These are phyloP conservation scores for Lichtheimia corymbifera DNA, from an alignment of 371 early-diverging fungal genomes.

Conservation along the genomic window DNA sequence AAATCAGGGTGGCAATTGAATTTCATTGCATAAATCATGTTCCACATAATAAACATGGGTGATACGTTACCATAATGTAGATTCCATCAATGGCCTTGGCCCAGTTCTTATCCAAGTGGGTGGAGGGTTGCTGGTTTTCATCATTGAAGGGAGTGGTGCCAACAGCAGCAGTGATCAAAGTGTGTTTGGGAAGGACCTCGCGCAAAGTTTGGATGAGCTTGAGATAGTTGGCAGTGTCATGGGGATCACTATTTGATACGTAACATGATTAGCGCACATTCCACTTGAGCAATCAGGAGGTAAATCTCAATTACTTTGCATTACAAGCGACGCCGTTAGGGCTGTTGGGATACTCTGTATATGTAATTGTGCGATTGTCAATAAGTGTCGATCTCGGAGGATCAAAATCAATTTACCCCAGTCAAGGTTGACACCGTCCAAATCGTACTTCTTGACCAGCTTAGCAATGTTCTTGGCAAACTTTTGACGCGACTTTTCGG, in stretches of 20 bases:
- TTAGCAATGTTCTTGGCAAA: slow-evolving; percentile 31
- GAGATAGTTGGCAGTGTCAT: slow-evolving; percentile 59
- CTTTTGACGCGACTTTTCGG: slow-evolving; percentile 11
- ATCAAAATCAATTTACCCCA: slow-evolving; percentile 39
- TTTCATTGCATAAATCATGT: neutral
- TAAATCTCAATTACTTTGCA: slow-evolving; percentile 18
- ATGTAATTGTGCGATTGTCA: neutral
- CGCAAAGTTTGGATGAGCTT: slow-evolving; percentile 23
- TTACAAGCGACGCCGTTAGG: slow-evolving; percentile 42
- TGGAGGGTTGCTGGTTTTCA: slow-evolving; percentile 19
- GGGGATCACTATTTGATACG: slow-evolving; percentile 21
- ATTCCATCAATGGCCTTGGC: slow-evolving; percentile 20
- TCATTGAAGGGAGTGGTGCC: slow-evolving; percentile 26
- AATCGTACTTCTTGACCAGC: slow-evolving; percentile 39
- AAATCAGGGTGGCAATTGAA: slow-evolving; percentile 31
- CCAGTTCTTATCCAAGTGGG: slow-evolving; percentile 15
- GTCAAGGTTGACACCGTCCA: slow-evolving; percentile 64
- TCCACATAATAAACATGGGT: too few species aligned
- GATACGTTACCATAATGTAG: slow-evolving; percentile 26
- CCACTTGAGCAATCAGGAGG: too few species aligned
- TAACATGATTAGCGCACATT: neutral
- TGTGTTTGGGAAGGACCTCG: slow-evolving; percentile 24
- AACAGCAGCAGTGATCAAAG: slow-evolving; percentile 25
- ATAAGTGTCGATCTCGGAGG: neutral
- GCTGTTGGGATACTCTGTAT: slow-evolving; percentile 43